Evolutionary conservation across 169 alveolate species (phyloP), one percentile per base, ranked within the genome.

Genomic region (Plasmodium adleri): DNA sequence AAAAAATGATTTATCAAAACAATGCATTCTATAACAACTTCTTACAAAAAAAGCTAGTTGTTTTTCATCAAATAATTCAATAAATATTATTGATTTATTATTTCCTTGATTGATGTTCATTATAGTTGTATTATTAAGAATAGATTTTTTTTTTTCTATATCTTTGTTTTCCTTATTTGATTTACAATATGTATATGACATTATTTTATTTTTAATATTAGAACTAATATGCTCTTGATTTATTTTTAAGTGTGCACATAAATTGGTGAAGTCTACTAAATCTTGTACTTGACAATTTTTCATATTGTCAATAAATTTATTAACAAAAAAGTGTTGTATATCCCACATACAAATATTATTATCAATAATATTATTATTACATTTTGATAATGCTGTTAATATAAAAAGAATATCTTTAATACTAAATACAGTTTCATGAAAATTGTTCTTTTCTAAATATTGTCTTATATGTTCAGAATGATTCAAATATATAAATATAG

Each of bases 1-100:
- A 72, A 86, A 86, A 60, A 86, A 86, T n/a, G 10, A 12, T 49
- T 26, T 60, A 56, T 86, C 92, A 60, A 86, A 86, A 20, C 92
- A 86, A 54, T 86, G 92, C 92, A 86, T 71, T 54, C 92, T 47
- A 56, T 86, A 86, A 28, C 92, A 86, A 56, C 62, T 86, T 52
- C 88, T 86, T 20, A 72, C 47, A 52, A 86, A 86, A 32, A 59
- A 50, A 13, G 88, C 72, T 71, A 86, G 56, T 24, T 86, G 72
- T 4, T 70, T 66, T n/a, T 47, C 62, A 17, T 58, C 58, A 54
- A 86, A 86, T 3, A 66, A 62, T 15, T 86, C 87, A 49, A 86
- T 71, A 64, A 86, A 72, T 71, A 22, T 86, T 22, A 64, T 26
- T 10, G n/a, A 15, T 3, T 58, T 15, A 28, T 4, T 20, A 28